A percentile compares a stretch with the other conserved stretches of the same genome.
Conservation (phyloP, 257 asterid species). For the Gentiana dahurica region DNA sequence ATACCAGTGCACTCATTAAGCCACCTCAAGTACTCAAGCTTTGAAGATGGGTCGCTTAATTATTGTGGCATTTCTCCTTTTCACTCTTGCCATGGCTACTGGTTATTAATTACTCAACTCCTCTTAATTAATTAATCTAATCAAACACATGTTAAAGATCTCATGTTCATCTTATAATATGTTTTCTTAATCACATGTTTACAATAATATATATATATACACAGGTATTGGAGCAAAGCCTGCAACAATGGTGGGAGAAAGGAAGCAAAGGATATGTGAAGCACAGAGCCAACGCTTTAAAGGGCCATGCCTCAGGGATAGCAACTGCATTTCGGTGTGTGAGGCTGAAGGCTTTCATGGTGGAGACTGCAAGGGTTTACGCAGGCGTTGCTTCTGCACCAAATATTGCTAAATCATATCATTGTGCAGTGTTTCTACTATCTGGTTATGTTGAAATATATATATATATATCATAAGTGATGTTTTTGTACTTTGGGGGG, state of each 20-base stretch:
- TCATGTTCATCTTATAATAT: too few relatives aligned
- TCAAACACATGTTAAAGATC: too few relatives aligned
- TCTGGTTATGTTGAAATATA: too few relatives aligned
- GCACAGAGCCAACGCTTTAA: slow-evolving; percentile 14
- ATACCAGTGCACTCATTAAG: too few relatives aligned
- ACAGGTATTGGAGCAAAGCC: neutral
- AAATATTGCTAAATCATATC: slow-evolving; percentile 10
- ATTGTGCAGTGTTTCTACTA: too few relatives aligned
- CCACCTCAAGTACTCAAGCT: too few relatives aligned
- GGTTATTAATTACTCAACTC: neutral
- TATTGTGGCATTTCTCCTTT: slow-evolving; percentile 9
- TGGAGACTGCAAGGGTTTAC: slow-evolving; percentile 30
- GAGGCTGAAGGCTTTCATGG: slow-evolving; percentile 22
- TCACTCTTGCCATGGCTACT: slow-evolving; percentile 13
- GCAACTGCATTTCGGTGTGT: slow-evolving; percentile 20
- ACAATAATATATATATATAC: too few relatives aligned
- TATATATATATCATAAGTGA: too few relatives aligned
- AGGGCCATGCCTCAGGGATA: slow-evolving; percentile 11
- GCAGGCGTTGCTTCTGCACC: slow-evolving; percentile 22
- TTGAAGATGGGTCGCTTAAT: slow-evolving; percentile 8
- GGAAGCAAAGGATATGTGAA: slow-evolving; percentile 13
- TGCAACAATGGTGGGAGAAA: neutral
- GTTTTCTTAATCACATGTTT: too few relatives aligned
- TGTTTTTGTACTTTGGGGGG: too few relatives aligned
- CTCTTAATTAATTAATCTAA: too few relatives aligned